Base-by-base conservation (phyloP, 345 rosid genomes). In the Abelmoschus esculentus region DNA sequence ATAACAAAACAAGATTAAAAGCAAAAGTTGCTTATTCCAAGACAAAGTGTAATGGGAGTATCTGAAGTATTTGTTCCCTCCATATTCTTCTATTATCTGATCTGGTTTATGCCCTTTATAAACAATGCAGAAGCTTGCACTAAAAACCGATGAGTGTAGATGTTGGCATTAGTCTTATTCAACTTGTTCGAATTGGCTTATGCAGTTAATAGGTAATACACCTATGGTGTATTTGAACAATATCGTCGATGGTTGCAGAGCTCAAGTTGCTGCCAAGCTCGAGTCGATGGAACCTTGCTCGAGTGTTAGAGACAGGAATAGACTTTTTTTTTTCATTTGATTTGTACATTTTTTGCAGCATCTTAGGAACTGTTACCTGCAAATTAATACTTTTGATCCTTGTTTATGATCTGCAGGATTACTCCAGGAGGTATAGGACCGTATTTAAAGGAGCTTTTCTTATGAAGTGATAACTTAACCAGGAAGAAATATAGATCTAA, bases 151-250 rank as follows among this genome's bases (percentile, higher is more conserved):
- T 28, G 6, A 7, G 22, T 72, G n/a, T 49, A 58, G 7, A 36
- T 46, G 22, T 32, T 67, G 42, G 15, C 17, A 63, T 46, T 31
- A 22, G 3, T 63, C 49, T 58, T 50, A 11, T 3, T 31, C 11
- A 53, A 53, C 22, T 32, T 5, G 9, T 31, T 34, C 34, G 19
- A 50, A 46, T 46, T 1, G 34, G 18, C 38, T 68, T 67, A 40
- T 72, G 71, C 67, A 87, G 96, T 73, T 89, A 52, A 81, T 87
- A 17, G 92, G 92, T 31, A 79, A 80, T 47, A 85, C 92, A 13
- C 96, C 86, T 2, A 78, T 87, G 85, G 87, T 87, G 15, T 89
- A 84, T 77, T 82, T 87, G 67, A 87, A 87, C 78, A 75, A 74
- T 1, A 28, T 83, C 46, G 80, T 79, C 18, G 96, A 87, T 15